phyloP scores from a whole-genome alignment of 257 asterid genomes.

The Plantago major region DNA sequence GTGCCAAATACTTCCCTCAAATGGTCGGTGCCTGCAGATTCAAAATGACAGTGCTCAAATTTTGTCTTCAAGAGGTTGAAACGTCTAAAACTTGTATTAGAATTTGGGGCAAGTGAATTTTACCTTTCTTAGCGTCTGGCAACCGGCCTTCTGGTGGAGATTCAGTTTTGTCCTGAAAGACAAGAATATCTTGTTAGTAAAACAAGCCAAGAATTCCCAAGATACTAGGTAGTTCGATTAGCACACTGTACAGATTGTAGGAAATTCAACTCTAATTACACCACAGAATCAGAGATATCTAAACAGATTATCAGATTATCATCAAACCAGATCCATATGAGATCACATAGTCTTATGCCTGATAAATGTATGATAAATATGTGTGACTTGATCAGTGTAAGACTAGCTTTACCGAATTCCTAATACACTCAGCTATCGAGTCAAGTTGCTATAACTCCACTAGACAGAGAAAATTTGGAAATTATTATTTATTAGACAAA shows the following conservation, averaged over 20 bases:
- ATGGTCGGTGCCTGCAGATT: conserved; percentile 40
- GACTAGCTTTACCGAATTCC: neutral
- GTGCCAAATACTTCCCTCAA: conserved; percentile 49
- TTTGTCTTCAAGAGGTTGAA: neutral
- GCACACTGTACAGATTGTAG: conserved; percentile 1
- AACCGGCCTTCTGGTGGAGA: conserved; percentile 53
- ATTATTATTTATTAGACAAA: neutral
- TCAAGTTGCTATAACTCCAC: neutral
- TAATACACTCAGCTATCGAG: neutral
- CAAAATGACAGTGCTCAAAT: neutral
- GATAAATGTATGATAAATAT: neutral
- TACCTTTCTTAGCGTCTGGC: conserved; percentile 52
- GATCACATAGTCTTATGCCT: neutral
- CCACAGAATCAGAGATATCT: neutral
- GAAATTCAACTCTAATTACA: neutral
- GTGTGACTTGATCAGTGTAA: neutral
- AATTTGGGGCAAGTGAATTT: neutral
- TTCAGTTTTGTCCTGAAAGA: conserved; percentile 42
- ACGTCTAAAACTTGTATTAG: neutral
- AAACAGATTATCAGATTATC: no score
- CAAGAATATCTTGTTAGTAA: neutral
- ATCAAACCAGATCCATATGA: neutral
- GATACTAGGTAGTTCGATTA: neutral
- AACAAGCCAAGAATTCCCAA: neutral
- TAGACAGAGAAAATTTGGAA: neutral